These are phyloP conservation scores for Purshia tridentata DNA, from an alignment of 306 rosid species.

Conservation along the genomic window DNA sequence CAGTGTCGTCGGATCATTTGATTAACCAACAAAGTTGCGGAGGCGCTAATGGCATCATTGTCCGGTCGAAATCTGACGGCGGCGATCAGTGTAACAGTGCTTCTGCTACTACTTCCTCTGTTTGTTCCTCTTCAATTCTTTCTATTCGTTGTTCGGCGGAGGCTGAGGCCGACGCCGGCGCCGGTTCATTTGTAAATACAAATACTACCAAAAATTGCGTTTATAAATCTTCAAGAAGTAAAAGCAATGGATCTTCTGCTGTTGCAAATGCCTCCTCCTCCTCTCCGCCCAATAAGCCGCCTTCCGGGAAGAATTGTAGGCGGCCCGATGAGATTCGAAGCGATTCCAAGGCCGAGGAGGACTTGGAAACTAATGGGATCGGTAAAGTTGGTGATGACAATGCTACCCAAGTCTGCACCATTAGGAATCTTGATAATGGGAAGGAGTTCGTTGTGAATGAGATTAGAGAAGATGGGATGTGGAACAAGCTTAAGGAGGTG, in stretches of 20 bases:
- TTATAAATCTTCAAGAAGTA: conserved; percentile 37
- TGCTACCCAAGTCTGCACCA: conserved; percentile 45
- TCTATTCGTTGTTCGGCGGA: conserved; percentile 25
- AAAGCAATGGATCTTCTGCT: conserved; percentile 40
- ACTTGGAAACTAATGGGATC: conserved; percentile 29
- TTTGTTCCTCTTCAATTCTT: conserved; percentile 38
- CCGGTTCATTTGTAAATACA: conserved; percentile 45
- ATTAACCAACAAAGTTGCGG: conserved; percentile 26
- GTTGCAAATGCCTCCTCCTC: conserved; percentile 27
- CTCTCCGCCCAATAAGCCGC: conserved; percentile 55
- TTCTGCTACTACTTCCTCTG: conserved; percentile 30
- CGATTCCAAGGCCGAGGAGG: conserved; percentile 35
- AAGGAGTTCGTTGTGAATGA: conserved; percentile 91
- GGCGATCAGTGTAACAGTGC: conserved; percentile 30
- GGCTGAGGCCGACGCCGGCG: conserved; percentile 6
- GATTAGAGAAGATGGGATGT: conserved; percentile 72
- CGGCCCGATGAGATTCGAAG: conserved; percentile 48
- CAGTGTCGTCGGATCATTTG: conserved; percentile 50
- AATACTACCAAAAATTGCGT: conserved; percentile 17
- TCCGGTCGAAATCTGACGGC: conserved; percentile 66
- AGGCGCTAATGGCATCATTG: conserved; percentile 21
- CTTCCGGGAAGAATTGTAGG: conserved; percentile 49
- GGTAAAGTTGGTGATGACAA: conserved; percentile 27
- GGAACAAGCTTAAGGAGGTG: conserved; percentile 78
- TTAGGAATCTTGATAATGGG: conserved; percentile 91